Base-by-base conservation (phyloP, 2,329 filamentous ascomycete genomes). In the Stemphylium lycopersici region DNA sequence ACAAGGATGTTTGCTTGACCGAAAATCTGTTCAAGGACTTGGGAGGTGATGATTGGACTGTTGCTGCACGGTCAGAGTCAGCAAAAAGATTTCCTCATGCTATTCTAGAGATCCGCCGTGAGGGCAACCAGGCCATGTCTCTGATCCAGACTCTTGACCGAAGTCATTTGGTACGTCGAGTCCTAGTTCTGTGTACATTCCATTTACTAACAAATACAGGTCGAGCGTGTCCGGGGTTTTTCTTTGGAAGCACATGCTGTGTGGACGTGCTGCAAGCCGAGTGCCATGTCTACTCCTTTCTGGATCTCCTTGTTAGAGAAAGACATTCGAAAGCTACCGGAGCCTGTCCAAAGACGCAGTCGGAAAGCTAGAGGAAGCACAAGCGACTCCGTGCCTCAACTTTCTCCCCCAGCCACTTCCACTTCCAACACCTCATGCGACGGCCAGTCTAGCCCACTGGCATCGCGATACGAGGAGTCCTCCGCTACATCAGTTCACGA, bases 261-360 rank as follows among this genome's bases (percentile, higher is more conserved):
- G 5, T 82, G 80, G 75, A 72, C 75, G 33, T 79, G 78, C 42
- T 78, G 76, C 61, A 76, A 77, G 53, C 77, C 79, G 2, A 63
- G 56, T 22, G 71, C 76, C 34, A 78, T 83, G 66, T 72, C 78
- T 3, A 66, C 74, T 16, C 81, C 82, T 6, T 76, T 77, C 39
- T 84, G 82, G 81, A 67, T 76, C 15, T 69, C 80, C 3, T 67
- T 79, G 4, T 70, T 84, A 8, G 69, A 76, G 3, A 75, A 75
- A 43, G 82, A 84, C 55, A 83, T 84, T 44, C 77, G 81, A 20
- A 84, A 83, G 59, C 65, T 84, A 3, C 82, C 82, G 2, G 75
- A 76, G 20, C 65, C 71, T 2, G 64, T 66, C 6, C 70, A 63
- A 34, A 62, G 66, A 37, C 68, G 66, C 40, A 68, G 67, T 16